Evolutionary conservation across 2,329 filamentous ascomycete genomes (phyloP), one percentile per base, ranked within the genome.

Genomic region (Ceratocystis destructans): DNA sequence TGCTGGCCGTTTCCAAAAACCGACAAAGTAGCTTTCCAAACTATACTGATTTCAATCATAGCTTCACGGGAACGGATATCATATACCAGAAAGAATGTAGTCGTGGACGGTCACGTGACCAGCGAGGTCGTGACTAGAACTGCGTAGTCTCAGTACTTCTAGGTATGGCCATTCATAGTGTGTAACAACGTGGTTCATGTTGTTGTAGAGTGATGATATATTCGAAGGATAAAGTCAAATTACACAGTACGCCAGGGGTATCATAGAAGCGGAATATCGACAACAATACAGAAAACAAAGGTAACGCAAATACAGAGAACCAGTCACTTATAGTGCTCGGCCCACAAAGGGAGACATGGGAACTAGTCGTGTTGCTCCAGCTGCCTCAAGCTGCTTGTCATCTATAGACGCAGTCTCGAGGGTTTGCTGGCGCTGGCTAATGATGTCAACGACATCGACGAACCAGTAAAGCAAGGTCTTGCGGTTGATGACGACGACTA

Each of bases 401-500:
- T 20, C 15, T n/a, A 33, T 44, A 37, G 63, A 37, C 7, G 62
- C 41, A 6, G 62, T 33, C 28, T 64, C 62, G 3, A 62, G 31
- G 20, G 46, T 25, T 45, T 64, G 53, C 10, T 44, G 62, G 10
- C 48, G 53, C 25, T 61, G 62, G 31, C 53, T 59, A 7, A 45
- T 37, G 1, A 25, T 45, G 15, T 67, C 66, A 17, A 64, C 37
- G 15, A 45, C 20, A 22, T 62, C 37, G n/a, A 62, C 64, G 7
- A 67, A 55, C 66, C 66, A 67, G 44, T 53, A 37, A 1, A 67
- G 55, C 15, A 67, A 46, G 22, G 25, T 41, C 33, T 64, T 44
- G 37, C 69, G 68, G 33, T 66, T 62, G 2, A 70, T 61, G n/a
- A 67, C 64, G 48, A 68, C 62, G 37, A 66, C 64, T 5, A 65